Percentiles rank a stretch among this genome's conserved stretches.
Evolutionary conservation across 139 green algal species (phyloP).

Genomic region (Zygnema cylindricum): DNA sequence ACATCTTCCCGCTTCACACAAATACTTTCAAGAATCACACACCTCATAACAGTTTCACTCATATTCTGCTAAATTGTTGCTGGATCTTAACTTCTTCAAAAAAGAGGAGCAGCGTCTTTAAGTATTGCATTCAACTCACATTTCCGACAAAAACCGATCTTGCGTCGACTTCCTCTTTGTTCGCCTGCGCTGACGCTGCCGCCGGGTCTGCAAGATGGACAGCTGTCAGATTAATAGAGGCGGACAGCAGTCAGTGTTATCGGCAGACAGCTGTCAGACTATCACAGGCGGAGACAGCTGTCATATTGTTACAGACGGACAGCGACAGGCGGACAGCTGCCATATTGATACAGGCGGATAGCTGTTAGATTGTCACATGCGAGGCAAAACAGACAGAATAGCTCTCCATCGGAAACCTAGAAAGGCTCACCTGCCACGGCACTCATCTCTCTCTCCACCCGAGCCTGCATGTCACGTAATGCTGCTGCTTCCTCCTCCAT

Average conservation of each 20-base stretch:
- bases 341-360: no score
- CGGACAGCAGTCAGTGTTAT: no score
- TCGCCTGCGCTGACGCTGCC: constrained; percentile 34
- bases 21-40: no score
- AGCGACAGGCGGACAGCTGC: no score
- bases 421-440: background rate
- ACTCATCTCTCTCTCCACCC: constrained; percentile 68
- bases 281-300: no score
- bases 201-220: background rate
- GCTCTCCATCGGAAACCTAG: background rate
- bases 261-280: no score
- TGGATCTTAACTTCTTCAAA: constrained; percentile 5
- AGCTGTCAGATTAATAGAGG: no score
- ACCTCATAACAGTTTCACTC: no score
- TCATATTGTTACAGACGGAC: no score
- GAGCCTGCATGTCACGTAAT: constrained; percentile 76
- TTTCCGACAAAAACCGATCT: constrained; percentile 92
- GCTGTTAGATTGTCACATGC: no score
- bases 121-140: no score
- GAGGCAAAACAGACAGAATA: background rate
- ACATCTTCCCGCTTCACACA: background rate
- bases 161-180: constrained; percentile 81
- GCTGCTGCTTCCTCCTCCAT: constrained; percentile 91
- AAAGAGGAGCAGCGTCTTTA: constrained; percentile 53
- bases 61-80: no score